Evolutionary conservation across 257 asterid genomes (phyloP).

Genomic region (Solanum phureja): DNA sequence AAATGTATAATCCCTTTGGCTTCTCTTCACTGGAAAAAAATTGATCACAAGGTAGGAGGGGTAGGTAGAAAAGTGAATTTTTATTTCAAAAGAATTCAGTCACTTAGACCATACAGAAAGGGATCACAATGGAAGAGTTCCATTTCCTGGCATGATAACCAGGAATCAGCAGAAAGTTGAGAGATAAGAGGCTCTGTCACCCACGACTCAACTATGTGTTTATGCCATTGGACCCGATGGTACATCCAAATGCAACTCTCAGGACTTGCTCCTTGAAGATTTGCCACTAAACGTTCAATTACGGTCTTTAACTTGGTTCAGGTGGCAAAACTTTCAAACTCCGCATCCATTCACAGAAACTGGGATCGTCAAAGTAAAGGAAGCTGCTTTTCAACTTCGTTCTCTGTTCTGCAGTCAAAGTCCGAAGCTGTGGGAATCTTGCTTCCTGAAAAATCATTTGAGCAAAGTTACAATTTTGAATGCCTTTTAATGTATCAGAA

Average conservation of each 20-base stretch:
- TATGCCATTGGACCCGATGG: background rate
- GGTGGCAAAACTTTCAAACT: conserved; percentile 75
- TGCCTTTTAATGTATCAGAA: background rate
- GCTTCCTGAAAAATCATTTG: conserved; percentile 57
- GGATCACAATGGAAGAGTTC: background rate
- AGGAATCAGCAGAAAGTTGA: background rate
- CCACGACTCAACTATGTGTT: background rate
- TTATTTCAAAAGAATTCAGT: background rate
- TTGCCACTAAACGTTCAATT: background rate
- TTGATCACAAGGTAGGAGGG: background rate
- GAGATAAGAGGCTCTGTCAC: background rate
- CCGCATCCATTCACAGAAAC: conserved; percentile 98
- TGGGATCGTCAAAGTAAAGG: conserved; percentile 85
- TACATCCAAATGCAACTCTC: background rate
- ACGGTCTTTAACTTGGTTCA: conserved; percentile 42
- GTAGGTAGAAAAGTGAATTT: background rate
- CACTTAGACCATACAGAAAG: background rate
- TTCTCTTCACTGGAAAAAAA: background rate
- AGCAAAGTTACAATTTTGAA: background rate
- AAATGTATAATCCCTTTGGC: background rate
- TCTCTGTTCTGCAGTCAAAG: conserved; percentile 67
- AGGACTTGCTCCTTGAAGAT: background rate
- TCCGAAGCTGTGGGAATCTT: conserved; percentile 87
- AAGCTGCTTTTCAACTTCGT: conserved; percentile 80
- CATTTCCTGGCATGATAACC: background rate